These are phyloP conservation scores for Coleophoma eucalyptorum DNA, from an alignment of 2,329 filamentous ascomycete species.

Conservation along the genomic window DNA sequence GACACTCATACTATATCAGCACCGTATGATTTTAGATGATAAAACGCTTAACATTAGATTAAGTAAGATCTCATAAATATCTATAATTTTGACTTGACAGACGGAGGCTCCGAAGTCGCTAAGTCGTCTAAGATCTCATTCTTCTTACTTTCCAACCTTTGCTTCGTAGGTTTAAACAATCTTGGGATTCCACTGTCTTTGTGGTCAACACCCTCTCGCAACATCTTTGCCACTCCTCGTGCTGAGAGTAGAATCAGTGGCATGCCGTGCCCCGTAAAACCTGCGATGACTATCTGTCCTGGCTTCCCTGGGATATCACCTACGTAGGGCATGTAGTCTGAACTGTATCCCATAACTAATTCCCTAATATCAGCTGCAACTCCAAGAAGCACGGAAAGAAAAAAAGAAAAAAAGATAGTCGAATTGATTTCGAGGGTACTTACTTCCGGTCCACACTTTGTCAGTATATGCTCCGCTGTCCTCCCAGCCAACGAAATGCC, in stretches of 20 bases:
- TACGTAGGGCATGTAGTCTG: conserved; percentile 39
- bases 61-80: not conserved
- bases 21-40: no score
- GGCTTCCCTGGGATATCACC: conserved; percentile 35
- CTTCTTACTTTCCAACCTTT: conserved; percentile 1
- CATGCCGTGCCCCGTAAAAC: conserved; percentile 51
- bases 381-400: not conserved
- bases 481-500: conserved; percentile 45
- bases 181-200: conserved; percentile 32
- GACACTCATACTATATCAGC: no score
- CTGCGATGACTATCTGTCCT: conserved; percentile 40
- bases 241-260: conserved; percentile 37
- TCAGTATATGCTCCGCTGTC: conserved; percentile 31
- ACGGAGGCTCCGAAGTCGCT: not conserved
- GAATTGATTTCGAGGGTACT: not conserved
- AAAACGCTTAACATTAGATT: not conserved
- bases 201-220: conserved; percentile 25
- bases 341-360: conserved; percentile 38
- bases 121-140: conserved; percentile 1
- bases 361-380: not conserved
- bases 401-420: no score
- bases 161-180: conserved; percentile 29
- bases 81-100: not conserved
- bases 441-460: conserved; percentile 17
- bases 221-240: conserved; percentile 37